Evolutionary conservation across 2,329 filamentous ascomycete genomes (phyloP).

Genomic region (Fusarium dimerum): DNA sequence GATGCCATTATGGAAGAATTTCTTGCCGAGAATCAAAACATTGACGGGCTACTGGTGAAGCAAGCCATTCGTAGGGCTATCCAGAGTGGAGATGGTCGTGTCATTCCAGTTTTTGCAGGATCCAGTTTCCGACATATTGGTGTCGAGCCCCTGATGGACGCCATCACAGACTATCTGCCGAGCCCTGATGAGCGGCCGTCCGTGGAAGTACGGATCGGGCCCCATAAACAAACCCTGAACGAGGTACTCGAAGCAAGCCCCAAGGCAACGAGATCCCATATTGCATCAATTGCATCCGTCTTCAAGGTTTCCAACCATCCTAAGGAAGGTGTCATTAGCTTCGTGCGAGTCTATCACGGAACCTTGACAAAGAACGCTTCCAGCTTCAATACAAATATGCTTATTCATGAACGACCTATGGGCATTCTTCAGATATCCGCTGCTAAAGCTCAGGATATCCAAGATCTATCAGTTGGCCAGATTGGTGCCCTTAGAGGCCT

Average conservation of each 20-base stretch:
- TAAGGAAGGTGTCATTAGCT: constrained; percentile 83
- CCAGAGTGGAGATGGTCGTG: constrained; percentile 64
- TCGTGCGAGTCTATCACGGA: constrained; percentile 89
- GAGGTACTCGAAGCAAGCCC: constrained; percentile 45
- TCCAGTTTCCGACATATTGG: constrained; percentile 94
- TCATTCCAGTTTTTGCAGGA: constrained; percentile 86
- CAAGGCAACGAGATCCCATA: constrained; percentile 34
- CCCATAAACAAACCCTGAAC: constrained; percentile 41
- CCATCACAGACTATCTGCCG: constrained; percentile 83
- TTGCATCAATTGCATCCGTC: constrained; percentile 62
- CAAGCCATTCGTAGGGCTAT: constrained; percentile 74
- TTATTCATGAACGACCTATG: constrained; percentile 76
- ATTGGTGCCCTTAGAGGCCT: constrained; percentile 92
- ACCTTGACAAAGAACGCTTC: constrained; percentile 70
- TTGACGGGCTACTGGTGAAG: constrained; percentile 67
- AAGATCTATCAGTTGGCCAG: constrained; percentile 78
- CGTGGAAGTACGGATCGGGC: constrained; percentile 71
- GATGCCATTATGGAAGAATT: constrained; percentile 84
- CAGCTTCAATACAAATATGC: constrained; percentile 85
- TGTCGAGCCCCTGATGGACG: constrained; percentile 87
- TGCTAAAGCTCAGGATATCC: constrained; percentile 81
- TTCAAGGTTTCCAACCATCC: constrained; percentile 96
- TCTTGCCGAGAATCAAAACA: constrained; percentile 74
- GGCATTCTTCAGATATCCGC: constrained; percentile 88
- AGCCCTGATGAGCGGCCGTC: constrained; percentile 79